Conservation (phyloP, 2,329 filamentous ascomycete genomes). For the Pseudogymnoascus sp. region DNA sequence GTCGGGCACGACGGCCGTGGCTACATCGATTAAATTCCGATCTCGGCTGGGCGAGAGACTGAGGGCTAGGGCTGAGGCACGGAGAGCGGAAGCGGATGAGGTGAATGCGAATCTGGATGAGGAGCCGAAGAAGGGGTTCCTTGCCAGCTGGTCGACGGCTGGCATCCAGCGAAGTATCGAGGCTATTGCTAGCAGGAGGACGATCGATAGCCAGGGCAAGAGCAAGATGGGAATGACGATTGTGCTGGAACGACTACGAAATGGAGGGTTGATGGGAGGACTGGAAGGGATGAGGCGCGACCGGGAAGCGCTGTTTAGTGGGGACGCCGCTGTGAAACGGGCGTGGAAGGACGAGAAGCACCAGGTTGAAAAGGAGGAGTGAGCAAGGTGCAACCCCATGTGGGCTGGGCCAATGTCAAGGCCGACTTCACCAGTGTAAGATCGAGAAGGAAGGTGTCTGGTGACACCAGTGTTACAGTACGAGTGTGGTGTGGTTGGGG, state of each 20-base stretch:
- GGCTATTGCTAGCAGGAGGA: conserved; percentile 68
- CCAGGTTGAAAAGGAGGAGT: not conserved
- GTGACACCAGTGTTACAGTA: not conserved
- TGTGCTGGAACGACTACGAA: conserved; percentile 64
- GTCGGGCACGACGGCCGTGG: conserved; percentile 52
- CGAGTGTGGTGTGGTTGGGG: not conserved
- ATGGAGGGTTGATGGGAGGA: conserved; percentile 61
- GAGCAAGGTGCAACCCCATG: not conserved
- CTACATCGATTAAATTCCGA: conserved; percentile 66
- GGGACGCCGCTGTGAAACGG: not conserved
- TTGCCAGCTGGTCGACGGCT: conserved; percentile 56
- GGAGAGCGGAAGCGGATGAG: conserved; percentile 31
- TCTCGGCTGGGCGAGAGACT: conserved; percentile 61
- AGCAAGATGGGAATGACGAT: conserved; percentile 78
- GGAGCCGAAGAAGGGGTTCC: conserved; percentile 41
- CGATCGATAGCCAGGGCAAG: conserved; percentile 70
- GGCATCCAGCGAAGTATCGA: conserved; percentile 76
- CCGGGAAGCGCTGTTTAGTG: conserved; percentile 27
- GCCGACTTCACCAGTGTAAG: not conserved
- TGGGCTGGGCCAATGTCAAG: not conserved
- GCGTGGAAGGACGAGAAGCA: conserved; percentile 3
- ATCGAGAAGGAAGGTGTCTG: not conserved
- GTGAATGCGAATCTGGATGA: conserved; percentile 38
- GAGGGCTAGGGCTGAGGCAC: conserved; percentile 31
- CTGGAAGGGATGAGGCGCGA: conserved; percentile 63